Percentiles rank a stretch among this genome's conserved stretches.
Conservation (phyloP, 768 basidiomycete genomes). For the Naematelia aurantialba region DNA sequence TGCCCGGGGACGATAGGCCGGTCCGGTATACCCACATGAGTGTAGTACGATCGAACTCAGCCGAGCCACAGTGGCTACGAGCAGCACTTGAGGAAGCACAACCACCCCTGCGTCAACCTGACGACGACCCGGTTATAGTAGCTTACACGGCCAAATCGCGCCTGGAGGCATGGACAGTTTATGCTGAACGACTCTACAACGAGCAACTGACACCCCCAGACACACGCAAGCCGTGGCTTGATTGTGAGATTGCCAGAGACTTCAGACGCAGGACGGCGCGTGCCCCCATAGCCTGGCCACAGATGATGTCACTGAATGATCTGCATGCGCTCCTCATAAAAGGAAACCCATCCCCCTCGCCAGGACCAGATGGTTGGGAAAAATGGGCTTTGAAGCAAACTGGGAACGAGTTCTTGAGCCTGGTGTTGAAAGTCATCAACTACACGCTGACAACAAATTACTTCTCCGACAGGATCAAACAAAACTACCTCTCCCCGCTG, state of each 20-base stretch:
- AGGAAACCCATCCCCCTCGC: slow-evolving; percentile 16
- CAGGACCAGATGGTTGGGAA: slow-evolving; percentile 21
- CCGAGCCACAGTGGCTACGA: too few species aligned
- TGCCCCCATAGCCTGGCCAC: slow-evolving; percentile 8
- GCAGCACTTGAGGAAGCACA: too few species aligned
- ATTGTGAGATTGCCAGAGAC: neutral
- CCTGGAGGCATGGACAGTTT: too few species aligned
- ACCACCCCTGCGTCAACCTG: too few species aligned
- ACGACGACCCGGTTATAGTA: too few species aligned
- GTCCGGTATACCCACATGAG: too few species aligned
- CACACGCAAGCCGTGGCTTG: neutral
- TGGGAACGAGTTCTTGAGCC: neutral
- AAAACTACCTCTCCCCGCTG: slow-evolving; percentile 16
- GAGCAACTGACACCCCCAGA: too few species aligned
- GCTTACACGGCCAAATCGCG: too few species aligned
- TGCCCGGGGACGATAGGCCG: too few species aligned
- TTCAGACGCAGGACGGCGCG: too few species aligned
- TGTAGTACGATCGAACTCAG: too few species aligned
- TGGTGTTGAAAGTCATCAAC: slow-evolving; percentile 1
- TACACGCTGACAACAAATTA: slow-evolving; percentile 15
- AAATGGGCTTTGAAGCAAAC: slow-evolving; percentile 13
- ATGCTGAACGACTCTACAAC: too few species aligned
- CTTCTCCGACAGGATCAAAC: slow-evolving; percentile 13
- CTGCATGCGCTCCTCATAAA: neutral
- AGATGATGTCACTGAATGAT: neutral